Base-by-base conservation (phyloP, 805 yeast species). In the Peterozyma toletana region DNA sequence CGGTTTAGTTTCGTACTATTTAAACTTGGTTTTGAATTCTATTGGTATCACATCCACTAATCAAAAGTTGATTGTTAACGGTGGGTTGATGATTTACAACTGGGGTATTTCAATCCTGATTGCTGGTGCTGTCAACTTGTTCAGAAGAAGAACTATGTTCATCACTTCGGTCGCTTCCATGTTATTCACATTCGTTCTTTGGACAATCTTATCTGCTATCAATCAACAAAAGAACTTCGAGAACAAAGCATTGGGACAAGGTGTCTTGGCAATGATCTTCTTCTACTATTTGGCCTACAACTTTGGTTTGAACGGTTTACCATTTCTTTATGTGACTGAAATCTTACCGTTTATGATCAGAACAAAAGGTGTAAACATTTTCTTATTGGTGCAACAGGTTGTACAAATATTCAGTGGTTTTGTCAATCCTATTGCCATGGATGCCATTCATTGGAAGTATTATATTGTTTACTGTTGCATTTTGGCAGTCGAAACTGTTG, bases 251-350 rank as follows among this genome's bases (percentile, higher is more conserved):
- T 55, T 67, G 30, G 73, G 70, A 39, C 60, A 62, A 44, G 79
- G 75, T 47, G 76, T 72, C 18, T 63, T 67, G 53, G 75, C 75
- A 7, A 70, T 75, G 73, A 70, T 76, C 41, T 75, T 72, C 66
- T 52, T 73, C 36, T 71, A 63, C 66, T 64, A 66, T 55, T 51
- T 57, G 39, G 62, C 63, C 37, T 73, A 71, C 56, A 63, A 69
- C 51, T 56, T 64, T 38, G 73, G 72, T 33, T 53, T 60, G 42
- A 69, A 70, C 47, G 77, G 77, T 41, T 61, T 72, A 44, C 74
- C 76, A 42, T 66, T 55, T 53, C 50, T 70, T 38, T 74, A 74
- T 52, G 51, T 67, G 42, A 70, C 78, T 36, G 79, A 70, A 55
- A 59, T 59, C 35, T 48, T 60, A 39, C 62, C 70, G 41, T 60